Evolutionary conservation across 257 asterid species (phyloP).

Genomic region (Ilex asprella): DNA sequence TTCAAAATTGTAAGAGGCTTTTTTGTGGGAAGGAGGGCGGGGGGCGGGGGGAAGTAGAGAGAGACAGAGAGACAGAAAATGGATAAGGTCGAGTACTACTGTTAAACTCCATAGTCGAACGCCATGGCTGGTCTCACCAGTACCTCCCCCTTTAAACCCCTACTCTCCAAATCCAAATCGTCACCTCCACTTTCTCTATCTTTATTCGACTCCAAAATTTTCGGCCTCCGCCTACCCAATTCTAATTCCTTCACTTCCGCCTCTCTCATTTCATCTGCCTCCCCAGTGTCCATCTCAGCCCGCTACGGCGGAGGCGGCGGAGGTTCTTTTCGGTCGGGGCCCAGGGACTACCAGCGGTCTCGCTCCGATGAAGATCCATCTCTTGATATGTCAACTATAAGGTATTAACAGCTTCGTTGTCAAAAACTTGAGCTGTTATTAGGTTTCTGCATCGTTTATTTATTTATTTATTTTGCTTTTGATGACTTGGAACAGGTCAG

Average conservation of each 20-base stretch:
- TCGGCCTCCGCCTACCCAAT: conserved; percentile 27
- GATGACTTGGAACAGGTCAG: conserved; percentile 58
- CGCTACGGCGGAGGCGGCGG: conserved; percentile 65
- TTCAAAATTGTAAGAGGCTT: no score
- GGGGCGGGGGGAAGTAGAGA: no score
- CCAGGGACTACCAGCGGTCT: conserved; percentile 16
- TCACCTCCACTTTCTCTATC: conserved; percentile 13
- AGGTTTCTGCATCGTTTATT: not conserved
- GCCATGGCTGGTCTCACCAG: conserved; percentile 87
- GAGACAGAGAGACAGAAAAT: no score
- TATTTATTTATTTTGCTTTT: conserved; percentile 6
- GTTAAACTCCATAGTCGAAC: not conserved
- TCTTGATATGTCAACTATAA: conserved; percentile 57
- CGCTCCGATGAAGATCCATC: conserved; percentile 53
- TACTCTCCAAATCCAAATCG: conserved; percentile 25
- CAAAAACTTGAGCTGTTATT: not conserved
- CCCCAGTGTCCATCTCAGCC: conserved; percentile 33
- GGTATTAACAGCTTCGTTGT: conserved; percentile 23
- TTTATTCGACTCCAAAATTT: conserved; percentile 21
- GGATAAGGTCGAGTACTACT: no score
- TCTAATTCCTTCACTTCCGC: conserved; percentile 11
- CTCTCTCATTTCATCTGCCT: conserved; percentile 10
- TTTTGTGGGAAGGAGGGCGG: no score
- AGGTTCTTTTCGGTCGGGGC: conserved; percentile 10
- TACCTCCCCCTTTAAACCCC: conserved; percentile 53